Conservation (phyloP, 495 filamentous ascomycete genomes). For the Talaromyces borbonicus region DNA sequence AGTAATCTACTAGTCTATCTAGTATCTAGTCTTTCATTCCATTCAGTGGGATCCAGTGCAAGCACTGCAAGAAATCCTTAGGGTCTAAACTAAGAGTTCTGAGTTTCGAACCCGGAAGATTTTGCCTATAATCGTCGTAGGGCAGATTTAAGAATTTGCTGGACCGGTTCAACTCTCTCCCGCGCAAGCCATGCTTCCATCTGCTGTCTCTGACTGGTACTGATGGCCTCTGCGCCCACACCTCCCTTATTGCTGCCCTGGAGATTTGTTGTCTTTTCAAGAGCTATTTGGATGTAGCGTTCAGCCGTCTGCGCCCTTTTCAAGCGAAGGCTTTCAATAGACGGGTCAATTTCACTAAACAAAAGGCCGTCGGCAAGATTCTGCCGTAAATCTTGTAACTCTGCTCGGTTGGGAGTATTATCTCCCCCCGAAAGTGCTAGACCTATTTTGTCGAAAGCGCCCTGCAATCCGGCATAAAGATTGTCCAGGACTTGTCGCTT, state of each 20-base stretch:
- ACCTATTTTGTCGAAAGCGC: slow-evolving; percentile 27
- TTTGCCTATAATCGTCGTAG: slow-evolving; percentile 14
- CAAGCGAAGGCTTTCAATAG: slow-evolving; percentile 31
- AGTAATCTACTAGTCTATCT: no score
- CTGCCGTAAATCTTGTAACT: slow-evolving; percentile 19
- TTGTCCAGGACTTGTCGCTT: slow-evolving; percentile 32
- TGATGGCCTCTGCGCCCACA: slow-evolving; percentile 9
- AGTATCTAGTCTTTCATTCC: no score
- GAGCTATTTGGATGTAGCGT: slow-evolving; percentile 26
- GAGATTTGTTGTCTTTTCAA: slow-evolving; percentile 8
- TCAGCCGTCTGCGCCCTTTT: slow-evolving; percentile 30
- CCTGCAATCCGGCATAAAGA: slow-evolving; percentile 33
- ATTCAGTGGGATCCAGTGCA: no score
- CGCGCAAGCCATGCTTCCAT: slow-evolving; percentile 22
- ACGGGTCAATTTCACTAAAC: slow-evolving; percentile 24
- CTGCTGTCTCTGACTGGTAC: slow-evolving; percentile 12
- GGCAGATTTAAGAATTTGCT: slow-evolving; percentile 29
- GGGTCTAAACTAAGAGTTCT: no score
- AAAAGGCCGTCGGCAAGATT: slow-evolving; percentile 22
- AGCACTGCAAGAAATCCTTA: no score
- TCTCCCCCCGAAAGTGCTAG: slow-evolving; percentile 13
- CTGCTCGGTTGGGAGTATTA: slow-evolving; percentile 14
- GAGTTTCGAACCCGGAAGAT: no score
- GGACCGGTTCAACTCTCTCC: slow-evolving; percentile 29
- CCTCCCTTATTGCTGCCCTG: slow-evolving; percentile 11